These are phyloP conservation scores for Hypoxylon sp. DNA, from an alignment of 2,329 filamentous ascomycete genomes.

Conservation along the genomic window DNA sequence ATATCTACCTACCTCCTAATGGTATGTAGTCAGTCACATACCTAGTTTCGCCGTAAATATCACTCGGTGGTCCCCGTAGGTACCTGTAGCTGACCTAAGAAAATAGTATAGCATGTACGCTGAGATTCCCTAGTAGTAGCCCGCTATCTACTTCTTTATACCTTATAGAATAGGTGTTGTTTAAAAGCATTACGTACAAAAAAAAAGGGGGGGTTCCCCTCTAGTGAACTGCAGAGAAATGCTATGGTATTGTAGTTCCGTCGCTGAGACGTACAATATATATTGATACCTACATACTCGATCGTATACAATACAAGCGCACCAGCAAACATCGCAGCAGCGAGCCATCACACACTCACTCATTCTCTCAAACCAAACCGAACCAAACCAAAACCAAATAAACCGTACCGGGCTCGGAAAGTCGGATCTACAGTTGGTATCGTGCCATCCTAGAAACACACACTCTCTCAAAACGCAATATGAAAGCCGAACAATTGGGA, in stretches of 20 bases:
- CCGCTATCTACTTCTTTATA: not conserved
- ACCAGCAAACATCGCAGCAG: constrained; percentile 2
- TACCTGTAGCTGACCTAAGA: too few species aligned
- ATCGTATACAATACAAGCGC: constrained; percentile 17
- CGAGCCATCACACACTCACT: not conserved
- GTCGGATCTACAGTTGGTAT: constrained; percentile 32
- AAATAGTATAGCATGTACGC: too few species aligned
- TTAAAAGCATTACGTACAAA: not conserved
- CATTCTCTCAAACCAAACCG: not conserved
- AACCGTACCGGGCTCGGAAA: constrained; percentile 2
- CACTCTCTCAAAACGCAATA: not conserved
- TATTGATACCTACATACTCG: constrained; percentile 15
- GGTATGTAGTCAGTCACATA: too few species aligned
- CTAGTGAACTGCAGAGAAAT: not conserved
- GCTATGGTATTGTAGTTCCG: not conserved
- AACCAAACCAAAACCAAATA: not conserved
- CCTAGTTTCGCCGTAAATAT: too few species aligned
- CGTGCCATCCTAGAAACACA: constrained; percentile 17
- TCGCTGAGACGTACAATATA: constrained; percentile 21
- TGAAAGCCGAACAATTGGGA: not conserved
- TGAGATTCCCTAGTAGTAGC: not conserved
- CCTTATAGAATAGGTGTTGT: not conserved
- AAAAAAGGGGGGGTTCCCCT: too few species aligned
- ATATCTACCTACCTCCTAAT: too few species aligned
- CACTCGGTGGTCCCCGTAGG: too few species aligned